These are phyloP conservation scores for Ceratocystis eucalypticola DNA, from an alignment of 2,329 filamentous ascomycete genomes.

Conservation along the genomic window DNA sequence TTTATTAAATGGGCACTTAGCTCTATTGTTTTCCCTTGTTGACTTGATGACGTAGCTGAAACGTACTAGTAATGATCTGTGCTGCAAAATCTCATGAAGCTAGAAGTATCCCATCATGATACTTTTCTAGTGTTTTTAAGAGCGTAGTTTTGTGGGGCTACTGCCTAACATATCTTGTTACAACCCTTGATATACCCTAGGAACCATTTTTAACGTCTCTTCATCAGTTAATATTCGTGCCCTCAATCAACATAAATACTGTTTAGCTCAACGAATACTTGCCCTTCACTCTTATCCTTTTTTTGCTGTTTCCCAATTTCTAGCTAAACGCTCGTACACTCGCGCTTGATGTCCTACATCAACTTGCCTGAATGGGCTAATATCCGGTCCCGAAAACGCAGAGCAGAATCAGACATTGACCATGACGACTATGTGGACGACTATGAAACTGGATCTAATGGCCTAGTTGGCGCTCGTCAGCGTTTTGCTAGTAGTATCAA, in stretches of 20 bases:
- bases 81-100: constrained; percentile 1
- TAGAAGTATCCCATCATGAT: no score
- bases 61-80: neutral
- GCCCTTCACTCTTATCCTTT: neutral
- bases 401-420: constrained; percentile 1
- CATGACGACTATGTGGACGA: constrained; percentile 3
- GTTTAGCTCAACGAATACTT: neutral
- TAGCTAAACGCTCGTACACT: neutral
- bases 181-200: constrained; percentile 11
- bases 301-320: neutral
- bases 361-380: constrained; percentile 15
- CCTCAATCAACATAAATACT: neutral
- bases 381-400: constrained; percentile 13
- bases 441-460: neutral
- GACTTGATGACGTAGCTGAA: neutral
- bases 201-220: neutral
- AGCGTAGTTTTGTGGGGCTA: neutral
- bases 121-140: neutral
- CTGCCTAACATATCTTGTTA: neutral
- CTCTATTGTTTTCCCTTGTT: neutral
- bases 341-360: constrained; percentile 8
- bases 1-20: neutral
- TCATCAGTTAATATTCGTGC: neutral
- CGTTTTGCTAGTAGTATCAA: constrained; percentile 29
- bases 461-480: constrained; percentile 7